Percentiles rank a stretch among this genome's conserved stretches.
Conservation (phyloP, 208 protist species). For the Crithidia expoeki region DNA sequence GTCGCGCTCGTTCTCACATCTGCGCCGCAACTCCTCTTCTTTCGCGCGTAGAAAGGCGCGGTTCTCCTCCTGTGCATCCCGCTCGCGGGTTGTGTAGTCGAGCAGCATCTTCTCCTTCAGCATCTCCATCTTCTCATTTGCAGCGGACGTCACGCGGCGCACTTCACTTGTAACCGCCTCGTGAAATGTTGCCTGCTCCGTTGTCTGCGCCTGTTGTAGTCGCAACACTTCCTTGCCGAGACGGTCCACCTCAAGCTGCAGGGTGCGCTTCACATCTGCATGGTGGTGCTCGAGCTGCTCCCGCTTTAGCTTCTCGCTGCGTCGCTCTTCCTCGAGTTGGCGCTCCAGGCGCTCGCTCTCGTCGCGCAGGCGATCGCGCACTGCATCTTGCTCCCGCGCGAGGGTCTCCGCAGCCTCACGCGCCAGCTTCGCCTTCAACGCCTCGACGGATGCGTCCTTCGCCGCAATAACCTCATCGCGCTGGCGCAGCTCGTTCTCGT, state of each 20-base stretch:
- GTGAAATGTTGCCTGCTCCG: slow-evolving; percentile 72
- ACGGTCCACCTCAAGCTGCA: slow-evolving; percentile 71
- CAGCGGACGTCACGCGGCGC: slow-evolving; percentile 58
- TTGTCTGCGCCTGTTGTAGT: slow-evolving; percentile 51
- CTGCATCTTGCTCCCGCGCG: slow-evolving; percentile 60
- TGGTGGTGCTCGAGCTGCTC: slow-evolving; percentile 72
- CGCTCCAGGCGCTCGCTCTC: slow-evolving; percentile 66
- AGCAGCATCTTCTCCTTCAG: slow-evolving; percentile 75
- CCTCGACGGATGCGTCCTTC: slow-evolving; percentile 79
- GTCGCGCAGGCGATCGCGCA: slow-evolving; percentile 54
- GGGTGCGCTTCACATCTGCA: slow-evolving; percentile 58
- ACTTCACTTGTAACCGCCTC: slow-evolving; percentile 78
- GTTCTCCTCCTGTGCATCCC: slow-evolving; percentile 51
- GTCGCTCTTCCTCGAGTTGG: slow-evolving; percentile 69
- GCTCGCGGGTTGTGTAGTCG: slow-evolving; percentile 67
- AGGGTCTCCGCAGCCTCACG: slow-evolving; percentile 66
- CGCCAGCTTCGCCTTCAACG: slow-evolving; percentile 57
- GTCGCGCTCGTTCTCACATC: slow-evolving; percentile 79
- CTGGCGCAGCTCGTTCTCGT: slow-evolving; percentile 85
- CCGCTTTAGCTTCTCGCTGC: slow-evolving; percentile 42
- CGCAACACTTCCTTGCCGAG: slow-evolving; percentile 69
- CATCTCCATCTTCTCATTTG: slow-evolving; percentile 51
- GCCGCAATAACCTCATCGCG: slow-evolving; percentile 78
- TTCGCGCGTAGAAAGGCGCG: slow-evolving; percentile 48
- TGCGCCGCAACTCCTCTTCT: slow-evolving; percentile 63